phyloP scores from a whole-genome alignment of 192 early-diverging fungal species.

The Coemansia sp. region DNA sequence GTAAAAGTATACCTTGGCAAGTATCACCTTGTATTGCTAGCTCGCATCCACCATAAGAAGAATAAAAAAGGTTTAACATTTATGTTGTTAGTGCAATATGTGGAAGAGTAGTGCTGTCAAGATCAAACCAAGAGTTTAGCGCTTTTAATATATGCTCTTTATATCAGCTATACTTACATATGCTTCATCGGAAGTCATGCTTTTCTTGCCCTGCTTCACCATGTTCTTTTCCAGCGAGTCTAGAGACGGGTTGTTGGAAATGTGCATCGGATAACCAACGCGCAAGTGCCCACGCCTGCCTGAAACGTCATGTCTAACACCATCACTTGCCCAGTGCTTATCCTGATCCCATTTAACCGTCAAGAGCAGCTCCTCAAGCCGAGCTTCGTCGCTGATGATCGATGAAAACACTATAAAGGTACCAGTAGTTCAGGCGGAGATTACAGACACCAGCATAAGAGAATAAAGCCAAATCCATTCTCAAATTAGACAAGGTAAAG shows the following conservation, averaged over 20 bases:
- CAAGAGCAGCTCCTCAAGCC: constrained; percentile 47
- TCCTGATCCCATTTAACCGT: constrained; percentile 32
- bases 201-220: constrained; percentile 16
- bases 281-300: constrained; percentile 3
- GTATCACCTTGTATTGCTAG: constrained; percentile 50
- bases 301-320: not conserved
- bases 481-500: not conserved
- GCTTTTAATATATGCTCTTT: not conserved
- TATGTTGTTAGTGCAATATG: not conserved
- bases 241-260: constrained; percentile 25
- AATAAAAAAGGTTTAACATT: not conserved
- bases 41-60: not conserved
- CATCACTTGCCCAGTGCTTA: constrained; percentile 47
- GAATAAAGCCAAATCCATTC: too few species aligned
- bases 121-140: not conserved
- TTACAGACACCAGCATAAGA: too few species aligned
- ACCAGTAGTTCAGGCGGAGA: not conserved
- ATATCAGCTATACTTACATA: constrained; percentile 5
- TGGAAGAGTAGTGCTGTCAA: not conserved
- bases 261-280: constrained; percentile 36
- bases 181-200: constrained; percentile 39
- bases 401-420: constrained; percentile 31
- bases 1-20: constrained; percentile 64
- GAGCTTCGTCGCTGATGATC: constrained; percentile 37
- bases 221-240: constrained; percentile 30